Conservation (phyloP, 495 filamentous ascomycete genomes). For the Neurospora discreta region DNA sequence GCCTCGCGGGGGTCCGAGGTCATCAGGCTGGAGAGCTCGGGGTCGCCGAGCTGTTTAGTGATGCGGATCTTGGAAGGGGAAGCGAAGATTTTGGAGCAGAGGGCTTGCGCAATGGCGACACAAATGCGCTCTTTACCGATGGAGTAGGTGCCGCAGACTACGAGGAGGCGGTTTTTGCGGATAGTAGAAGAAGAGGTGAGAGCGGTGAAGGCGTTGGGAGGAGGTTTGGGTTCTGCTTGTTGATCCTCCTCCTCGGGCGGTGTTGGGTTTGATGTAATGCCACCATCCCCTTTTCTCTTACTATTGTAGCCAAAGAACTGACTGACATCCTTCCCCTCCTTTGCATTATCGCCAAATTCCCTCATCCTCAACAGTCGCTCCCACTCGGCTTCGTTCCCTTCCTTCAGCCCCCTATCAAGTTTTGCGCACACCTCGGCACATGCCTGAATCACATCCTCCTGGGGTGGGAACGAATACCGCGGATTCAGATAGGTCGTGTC, state of each 20-base stretch:
- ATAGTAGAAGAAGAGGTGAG: constrained; percentile 1
- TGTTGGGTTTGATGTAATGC: not conserved
- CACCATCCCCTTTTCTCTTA: constrained; percentile 7
- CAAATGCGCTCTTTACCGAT: constrained; percentile 98
- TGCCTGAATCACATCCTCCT: constrained; percentile 74
- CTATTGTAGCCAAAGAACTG: constrained; percentile 28
- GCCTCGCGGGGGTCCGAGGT: constrained; percentile 73
- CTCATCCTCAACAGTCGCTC: constrained; percentile 16
- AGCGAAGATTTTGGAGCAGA: constrained; percentile 85
- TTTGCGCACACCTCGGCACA: constrained; percentile 81
- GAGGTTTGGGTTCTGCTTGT: not conserved
- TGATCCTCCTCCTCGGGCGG: not conserved
- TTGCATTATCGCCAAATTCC: constrained; percentile 10
- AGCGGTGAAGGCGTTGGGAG: constrained; percentile 17
- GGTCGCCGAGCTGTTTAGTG: constrained; percentile 75
- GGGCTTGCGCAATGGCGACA: constrained; percentile 76
- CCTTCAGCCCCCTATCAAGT: constrained; percentile 24
- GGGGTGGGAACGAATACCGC: constrained; percentile 87
- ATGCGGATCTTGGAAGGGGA: constrained; percentile 69
- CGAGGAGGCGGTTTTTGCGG: constrained; percentile 50
- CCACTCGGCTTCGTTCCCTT: constrained; percentile 21
- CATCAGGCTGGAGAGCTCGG: constrained; percentile 62
- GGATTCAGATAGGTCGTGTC: constrained; percentile 96
- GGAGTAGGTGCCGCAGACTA: constrained; percentile 92
- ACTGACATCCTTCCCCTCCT: constrained; percentile 22